Conservation (phyloP, 257 asterid genomes). For the Lantana camara region DNA sequence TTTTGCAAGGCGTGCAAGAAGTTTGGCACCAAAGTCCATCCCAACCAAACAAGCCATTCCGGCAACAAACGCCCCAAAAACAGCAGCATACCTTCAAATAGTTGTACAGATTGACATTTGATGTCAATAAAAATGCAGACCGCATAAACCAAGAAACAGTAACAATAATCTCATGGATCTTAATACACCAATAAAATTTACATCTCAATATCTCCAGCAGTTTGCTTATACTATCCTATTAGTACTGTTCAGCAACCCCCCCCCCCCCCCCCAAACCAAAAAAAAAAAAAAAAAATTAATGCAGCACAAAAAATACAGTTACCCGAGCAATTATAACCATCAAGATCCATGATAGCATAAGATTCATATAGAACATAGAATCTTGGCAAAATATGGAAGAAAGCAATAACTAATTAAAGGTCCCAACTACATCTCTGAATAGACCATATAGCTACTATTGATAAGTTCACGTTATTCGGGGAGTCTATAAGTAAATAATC, state of each 20-base stretch:
- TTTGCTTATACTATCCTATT: not conserved
- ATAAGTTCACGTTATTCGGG: too few relatives aligned
- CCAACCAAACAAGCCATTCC: constrained; percentile 93
- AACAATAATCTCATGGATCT: not conserved
- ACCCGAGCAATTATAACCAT: not conserved
- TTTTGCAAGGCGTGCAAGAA: constrained; percentile 79
- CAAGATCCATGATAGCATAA: not conserved
- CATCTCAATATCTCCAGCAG: not conserved
- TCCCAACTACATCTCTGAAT: constrained; percentile 6
- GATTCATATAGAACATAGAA: not conserved
- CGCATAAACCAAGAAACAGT: not conserved
- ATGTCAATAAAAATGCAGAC: constrained; percentile 23
- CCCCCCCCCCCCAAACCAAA: too few relatives aligned
- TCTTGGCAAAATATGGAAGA: not conserved
- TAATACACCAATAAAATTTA: not conserved
- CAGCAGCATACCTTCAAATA: constrained; percentile 82
- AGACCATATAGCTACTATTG: constrained; percentile 3
- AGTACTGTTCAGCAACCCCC: not conserved
- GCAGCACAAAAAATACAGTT: not conserved
- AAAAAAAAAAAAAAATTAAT: not conserved
- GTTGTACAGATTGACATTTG: constrained; percentile 16
- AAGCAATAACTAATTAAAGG: not conserved
- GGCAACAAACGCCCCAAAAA: constrained; percentile 89
- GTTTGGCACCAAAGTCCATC: constrained; percentile 91
- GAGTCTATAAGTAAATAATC: too few relatives aligned